Evolutionary conservation across 352 stramenopile species (phyloP).

Genomic region (Phytophthora chlamydospora): DNA sequence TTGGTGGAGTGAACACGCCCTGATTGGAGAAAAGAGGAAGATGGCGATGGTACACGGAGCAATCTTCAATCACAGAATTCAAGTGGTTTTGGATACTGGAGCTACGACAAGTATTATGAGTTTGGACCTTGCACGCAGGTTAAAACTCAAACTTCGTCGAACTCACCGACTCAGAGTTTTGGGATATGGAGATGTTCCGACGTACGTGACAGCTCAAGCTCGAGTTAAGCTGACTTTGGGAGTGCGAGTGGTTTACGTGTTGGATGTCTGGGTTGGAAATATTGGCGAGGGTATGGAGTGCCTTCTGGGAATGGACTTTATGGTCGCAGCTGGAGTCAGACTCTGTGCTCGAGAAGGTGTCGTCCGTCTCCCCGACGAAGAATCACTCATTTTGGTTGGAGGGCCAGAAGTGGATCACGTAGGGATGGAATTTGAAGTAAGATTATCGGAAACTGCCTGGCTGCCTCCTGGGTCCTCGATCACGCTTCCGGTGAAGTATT

Average conservation of each 20-base stretch:
- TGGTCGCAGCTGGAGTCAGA: conserved; percentile 22
- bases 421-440: too few relatives aligned
- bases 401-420: too few relatives aligned
- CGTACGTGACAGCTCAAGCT: conserved; percentile 13
- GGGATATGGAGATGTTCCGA: conserved; percentile 15
- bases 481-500: too few relatives aligned
- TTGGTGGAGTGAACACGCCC: conserved; percentile 12
- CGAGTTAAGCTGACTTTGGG: conserved; percentile 32
- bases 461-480: too few relatives aligned
- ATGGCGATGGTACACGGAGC: conserved; percentile 15
- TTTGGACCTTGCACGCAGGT: conserved; percentile 22
- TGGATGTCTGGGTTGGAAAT: conserved; percentile 27
- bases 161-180: background rate
- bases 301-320: conserved; percentile 38
- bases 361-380: conserved; percentile 1
- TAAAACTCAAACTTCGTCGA: conserved; percentile 13
- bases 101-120: conserved; percentile 30
- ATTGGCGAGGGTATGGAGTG: conserved; percentile 29
- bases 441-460: too few relatives aligned
- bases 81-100: conserved; percentile 23
- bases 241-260: conserved; percentile 15
- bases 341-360: conserved; percentile 6
- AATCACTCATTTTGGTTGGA: background rate
- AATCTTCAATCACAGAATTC: conserved; percentile 8
- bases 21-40: background rate